Conservation (phyloP, 345 rosid species). For the Barbarea vulgaris region DNA sequence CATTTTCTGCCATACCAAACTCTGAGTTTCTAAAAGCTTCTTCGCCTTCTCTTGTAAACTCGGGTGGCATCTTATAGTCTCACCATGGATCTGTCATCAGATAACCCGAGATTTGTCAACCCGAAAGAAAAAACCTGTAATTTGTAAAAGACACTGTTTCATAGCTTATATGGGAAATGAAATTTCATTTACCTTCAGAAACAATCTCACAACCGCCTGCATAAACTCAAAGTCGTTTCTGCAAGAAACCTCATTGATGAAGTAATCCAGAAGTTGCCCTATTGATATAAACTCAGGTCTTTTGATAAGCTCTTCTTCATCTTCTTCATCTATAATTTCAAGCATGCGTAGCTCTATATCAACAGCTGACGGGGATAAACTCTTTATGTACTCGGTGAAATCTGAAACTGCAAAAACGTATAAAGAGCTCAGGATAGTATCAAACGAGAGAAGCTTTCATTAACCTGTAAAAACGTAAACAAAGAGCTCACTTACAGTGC, state of each 20-base stretch:
- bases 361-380: conserved; percentile 82
- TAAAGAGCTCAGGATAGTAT: not conserved
- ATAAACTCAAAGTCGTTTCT: conserved; percentile 85
- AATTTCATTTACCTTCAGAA: conserved; percentile 70
- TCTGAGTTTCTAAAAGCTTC: conserved; percentile 72
- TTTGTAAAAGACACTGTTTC: not conserved
- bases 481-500: conserved; percentile 55
- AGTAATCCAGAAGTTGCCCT: conserved; percentile 76
- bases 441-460: not conserved
- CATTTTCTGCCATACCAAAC: conserved; percentile 76
- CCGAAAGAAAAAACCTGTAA: not conserved
- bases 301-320: conserved; percentile 57
- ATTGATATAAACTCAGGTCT: conserved; percentile 67
- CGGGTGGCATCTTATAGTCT: conserved; percentile 67
- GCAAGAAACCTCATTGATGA: conserved; percentile 67
- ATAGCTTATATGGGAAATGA: not conserved
- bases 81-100: conserved; percentile 77
- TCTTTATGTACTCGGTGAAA: conserved; percentile 82
- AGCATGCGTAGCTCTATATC: conserved; percentile 91
- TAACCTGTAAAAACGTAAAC: not conserved
- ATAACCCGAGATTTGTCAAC: not conserved
- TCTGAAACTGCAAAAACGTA: conserved; percentile 54
- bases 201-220: conserved; percentile 80
- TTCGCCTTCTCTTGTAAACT: conserved; percentile 70
- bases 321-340: conserved; percentile 81